Conservation (phyloP, 106 monocot species). For the Acanthochlamys bracteata region DNA sequence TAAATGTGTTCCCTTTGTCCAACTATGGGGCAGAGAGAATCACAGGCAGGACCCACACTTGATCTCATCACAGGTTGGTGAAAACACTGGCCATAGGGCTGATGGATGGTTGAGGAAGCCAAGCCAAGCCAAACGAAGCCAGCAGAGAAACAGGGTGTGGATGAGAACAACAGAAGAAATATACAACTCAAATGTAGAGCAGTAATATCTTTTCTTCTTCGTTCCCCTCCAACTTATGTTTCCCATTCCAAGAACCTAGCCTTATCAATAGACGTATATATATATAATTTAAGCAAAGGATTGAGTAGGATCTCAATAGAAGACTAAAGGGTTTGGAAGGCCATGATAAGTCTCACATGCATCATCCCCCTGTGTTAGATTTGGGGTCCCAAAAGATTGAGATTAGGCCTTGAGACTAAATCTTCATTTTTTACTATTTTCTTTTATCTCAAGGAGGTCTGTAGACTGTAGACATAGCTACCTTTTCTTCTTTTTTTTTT, state of each 20-base stretch:
- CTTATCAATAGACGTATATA: background rate
- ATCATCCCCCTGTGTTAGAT: conserved; percentile 8
- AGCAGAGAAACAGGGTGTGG: background rate
- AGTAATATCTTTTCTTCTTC: background rate
- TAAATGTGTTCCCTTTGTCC: too few relatives aligned
- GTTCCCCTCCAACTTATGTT: background rate
- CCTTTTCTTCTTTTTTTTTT: too few relatives aligned
- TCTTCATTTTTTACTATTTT: background rate
- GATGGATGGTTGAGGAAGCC: conserved; percentile 2
- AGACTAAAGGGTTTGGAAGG: background rate
- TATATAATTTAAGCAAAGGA: background rate
- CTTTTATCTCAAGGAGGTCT: background rate
- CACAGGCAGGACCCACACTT: background rate
- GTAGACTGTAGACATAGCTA: background rate
- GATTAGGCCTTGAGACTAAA: conserved; percentile 11
- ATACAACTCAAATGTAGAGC: background rate
- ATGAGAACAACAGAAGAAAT: background rate
- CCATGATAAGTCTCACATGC: conserved; percentile 15
- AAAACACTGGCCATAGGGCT: background rate
- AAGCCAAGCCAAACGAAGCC: background rate
- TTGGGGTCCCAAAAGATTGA: conserved; percentile 13
- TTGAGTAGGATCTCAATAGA: conserved; percentile 6
- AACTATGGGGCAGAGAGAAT: conserved; percentile 3
- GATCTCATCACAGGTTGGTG: conserved; percentile 4
- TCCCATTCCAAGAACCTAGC: background rate